Conservation (phyloP, 768 basidiomycete species). For the Roridomyces roridus region DNA sequence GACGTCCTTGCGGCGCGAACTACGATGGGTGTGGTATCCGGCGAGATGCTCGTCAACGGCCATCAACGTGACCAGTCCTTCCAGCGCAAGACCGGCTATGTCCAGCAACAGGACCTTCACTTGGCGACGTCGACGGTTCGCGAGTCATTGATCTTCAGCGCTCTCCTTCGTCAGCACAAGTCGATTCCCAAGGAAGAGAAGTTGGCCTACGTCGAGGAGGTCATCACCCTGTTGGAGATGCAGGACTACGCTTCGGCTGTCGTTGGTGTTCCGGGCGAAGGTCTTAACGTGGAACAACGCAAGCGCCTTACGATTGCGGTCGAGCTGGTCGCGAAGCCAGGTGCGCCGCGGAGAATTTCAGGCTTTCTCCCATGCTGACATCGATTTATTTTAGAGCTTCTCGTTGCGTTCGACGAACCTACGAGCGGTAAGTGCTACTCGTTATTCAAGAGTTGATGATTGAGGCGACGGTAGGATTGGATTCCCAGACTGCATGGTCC, state of each 20-base stretch:
- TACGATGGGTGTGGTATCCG: conserved; percentile 53
- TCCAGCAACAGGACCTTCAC: conserved; percentile 55
- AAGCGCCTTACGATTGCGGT: conserved; percentile 62
- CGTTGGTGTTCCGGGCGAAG: conserved; percentile 44
- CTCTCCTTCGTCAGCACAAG: conserved; percentile 52
- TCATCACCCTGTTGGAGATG: conserved; percentile 53
- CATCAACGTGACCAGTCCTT: conserved; percentile 40
- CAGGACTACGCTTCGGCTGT: conserved; percentile 54
- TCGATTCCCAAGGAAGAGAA: conserved; percentile 46
- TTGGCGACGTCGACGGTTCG: conserved; percentile 57
- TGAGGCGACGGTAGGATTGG: conserved; percentile 38
- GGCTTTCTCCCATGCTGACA: too few relatives aligned
- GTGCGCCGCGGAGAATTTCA: too few relatives aligned
- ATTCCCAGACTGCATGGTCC: conserved; percentile 58
- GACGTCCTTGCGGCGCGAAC: conserved; percentile 55
- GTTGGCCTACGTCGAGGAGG: conserved; percentile 51
- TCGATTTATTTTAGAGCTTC: too few relatives aligned
- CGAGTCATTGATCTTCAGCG: conserved; percentile 52
- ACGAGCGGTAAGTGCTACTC: conserved; percentile 48
- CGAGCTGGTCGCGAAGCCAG: conserved; percentile 59
- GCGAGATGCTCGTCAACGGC: conserved; percentile 51
- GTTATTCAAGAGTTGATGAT: too few relatives aligned
- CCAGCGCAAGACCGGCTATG: conserved; percentile 52
- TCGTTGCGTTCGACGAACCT: conserved; percentile 67
- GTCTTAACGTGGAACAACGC: conserved; percentile 47